Evolutionary conservation across 2,329 filamentous ascomycete species (phyloP).

Genomic region (Neopestalotiopsis clavispora): DNA sequence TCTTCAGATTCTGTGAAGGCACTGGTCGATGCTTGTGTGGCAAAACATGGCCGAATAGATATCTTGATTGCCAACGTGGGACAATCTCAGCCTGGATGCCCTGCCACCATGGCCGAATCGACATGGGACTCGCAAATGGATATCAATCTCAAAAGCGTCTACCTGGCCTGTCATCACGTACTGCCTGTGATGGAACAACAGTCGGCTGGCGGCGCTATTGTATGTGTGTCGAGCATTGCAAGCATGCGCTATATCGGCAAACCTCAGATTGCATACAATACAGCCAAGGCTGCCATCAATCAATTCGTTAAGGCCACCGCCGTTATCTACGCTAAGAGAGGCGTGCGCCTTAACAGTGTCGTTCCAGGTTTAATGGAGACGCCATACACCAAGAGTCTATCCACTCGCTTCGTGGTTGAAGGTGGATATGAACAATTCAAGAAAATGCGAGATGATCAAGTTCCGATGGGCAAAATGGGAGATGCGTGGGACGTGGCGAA

Average conservation of each 20-base stretch:
- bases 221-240: constrained; percentile 56
- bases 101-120: constrained; percentile 52
- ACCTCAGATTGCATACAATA: constrained; percentile 47
- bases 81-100: constrained; percentile 55
- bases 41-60: constrained; percentile 60
- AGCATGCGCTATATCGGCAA: constrained; percentile 55
- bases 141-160: constrained; percentile 61
- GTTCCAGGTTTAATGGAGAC: constrained; percentile 63
- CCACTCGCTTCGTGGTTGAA: constrained; percentile 46
- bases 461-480: constrained; percentile 64
- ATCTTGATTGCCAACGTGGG: constrained; percentile 67
- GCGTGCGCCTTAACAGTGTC: constrained; percentile 57
- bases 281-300: constrained; percentile 52
- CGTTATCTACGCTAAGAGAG: constrained; percentile 52
- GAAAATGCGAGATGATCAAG: constrained; percentile 56
- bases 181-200: constrained; percentile 60
- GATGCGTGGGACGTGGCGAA: constrained; percentile 65
- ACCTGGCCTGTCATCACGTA: constrained; percentile 55
- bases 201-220: constrained; percentile 42
- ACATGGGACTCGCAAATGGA: constrained; percentile 58
- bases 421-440: constrained; percentile 55
- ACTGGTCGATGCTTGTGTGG: constrained; percentile 56
- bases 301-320: constrained; percentile 55
- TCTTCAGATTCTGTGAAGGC: constrained; percentile 54
- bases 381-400: constrained; percentile 51